These are phyloP conservation scores for Cyberlindnera maritima DNA, from an alignment of 805 yeast genomes.

Conservation along the genomic window DNA sequence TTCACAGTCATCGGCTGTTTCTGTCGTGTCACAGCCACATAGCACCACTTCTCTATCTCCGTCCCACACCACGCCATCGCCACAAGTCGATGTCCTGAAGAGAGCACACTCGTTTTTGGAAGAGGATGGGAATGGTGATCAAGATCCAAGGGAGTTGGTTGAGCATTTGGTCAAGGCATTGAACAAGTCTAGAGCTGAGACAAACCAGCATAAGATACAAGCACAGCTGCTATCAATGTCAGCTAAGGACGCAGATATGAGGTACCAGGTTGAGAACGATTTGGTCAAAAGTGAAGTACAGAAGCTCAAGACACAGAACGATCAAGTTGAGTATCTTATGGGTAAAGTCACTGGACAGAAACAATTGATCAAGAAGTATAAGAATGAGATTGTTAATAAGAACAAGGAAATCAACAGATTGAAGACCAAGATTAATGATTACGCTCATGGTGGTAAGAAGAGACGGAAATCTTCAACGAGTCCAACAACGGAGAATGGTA, in stretches of 20 bases:
- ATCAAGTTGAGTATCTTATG: constrained; percentile 35
- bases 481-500: constrained; percentile 17
- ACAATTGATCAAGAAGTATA: constrained; percentile 43
- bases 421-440: constrained; percentile 19
- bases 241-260: constrained; percentile 40
- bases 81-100: background rate
- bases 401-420: constrained; percentile 43
- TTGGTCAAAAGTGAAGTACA: constrained; percentile 47
- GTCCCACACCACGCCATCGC: background rate
- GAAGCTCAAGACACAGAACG: constrained; percentile 32
- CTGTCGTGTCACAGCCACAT: background rate
- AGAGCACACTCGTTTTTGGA: background rate
- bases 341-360: constrained; percentile 40
- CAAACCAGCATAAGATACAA: constrained; percentile 34
- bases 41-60: background rate
- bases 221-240: constrained; percentile 42
- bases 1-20: constrained; percentile 11
- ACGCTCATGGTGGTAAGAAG: constrained; percentile 12
- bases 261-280: constrained; percentile 46
- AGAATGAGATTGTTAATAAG: constrained; percentile 39
- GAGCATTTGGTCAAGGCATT: constrained; percentile 23
- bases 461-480: constrained; percentile 14
- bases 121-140: constrained; percentile 7
- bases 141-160: constrained; percentile 15
- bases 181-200: constrained; percentile 27